Evolutionary conservation across 352 stramenopile species (phyloP), one percentile per base, ranked within the genome.

Genomic region (Phytophthora syringae): DNA sequence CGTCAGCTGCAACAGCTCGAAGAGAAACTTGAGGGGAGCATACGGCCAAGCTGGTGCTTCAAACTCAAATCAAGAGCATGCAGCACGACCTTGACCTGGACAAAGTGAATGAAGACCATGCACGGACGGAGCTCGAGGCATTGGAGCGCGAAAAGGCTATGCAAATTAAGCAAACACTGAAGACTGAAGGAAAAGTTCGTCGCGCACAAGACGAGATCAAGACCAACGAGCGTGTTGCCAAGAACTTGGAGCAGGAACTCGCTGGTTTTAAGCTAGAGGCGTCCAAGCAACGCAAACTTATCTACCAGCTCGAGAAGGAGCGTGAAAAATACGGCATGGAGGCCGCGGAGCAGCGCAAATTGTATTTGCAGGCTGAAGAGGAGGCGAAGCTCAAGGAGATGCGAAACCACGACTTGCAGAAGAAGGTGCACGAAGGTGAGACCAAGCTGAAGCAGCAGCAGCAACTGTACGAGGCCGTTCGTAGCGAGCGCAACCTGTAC

Each of bases 401-500:
- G 84, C 79, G 83, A 11, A 88, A 89, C 47, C 77, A 88, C 48
- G 87, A 93, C 70, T 82, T 94, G 72, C 82, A 94, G 56, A 93
- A 93, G 62, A 94, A 93, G 43, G 80, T 98, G 11, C 81, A 87
- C 28, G 94, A 98, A 45, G 84, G 89, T 24, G 93, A 98, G 51
- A 88, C 64, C 34, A 97, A 98, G 72, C 80, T 99, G 47, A 98
- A 99, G 79, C 94, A 99, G 70, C 96, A 99, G 74, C 92, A 99
- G 72, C 89, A 98, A 68, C 80, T 98, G 16, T 98, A 99, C 66
- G 97, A 99, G 55, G 83, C 76, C 21, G 93, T 99, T 25, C 93
- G 95, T 32, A 90, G 81, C 45, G 97, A 99, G 57, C 87, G 92
- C 36, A 99, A 99, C 59, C 63, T 98, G 47, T 98, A 98, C 80